Evolutionary conservation across 768 basidiomycete species (phyloP), one percentile per base, ranked within the genome.

Genomic region (Russula olivacea): DNA sequence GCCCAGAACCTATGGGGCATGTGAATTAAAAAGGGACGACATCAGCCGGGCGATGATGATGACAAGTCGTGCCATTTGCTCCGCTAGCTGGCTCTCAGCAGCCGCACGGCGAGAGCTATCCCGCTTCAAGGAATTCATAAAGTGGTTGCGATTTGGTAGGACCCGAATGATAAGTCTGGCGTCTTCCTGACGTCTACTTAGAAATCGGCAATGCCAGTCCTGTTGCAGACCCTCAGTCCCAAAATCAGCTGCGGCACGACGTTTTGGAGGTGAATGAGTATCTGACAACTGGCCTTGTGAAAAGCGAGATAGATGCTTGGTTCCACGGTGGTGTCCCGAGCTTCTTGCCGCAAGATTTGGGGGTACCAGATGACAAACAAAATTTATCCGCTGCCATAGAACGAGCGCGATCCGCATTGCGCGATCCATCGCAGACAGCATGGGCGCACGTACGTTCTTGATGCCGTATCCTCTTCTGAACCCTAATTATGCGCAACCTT

Each of bases 231-330:
- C 73, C 76, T 55, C 79, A 75, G 52, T 68, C 75, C 64, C 73
- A 74, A 59, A 68, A 66, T 40, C 76, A 79, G 55, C 75, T 81
- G 38, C 80, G 83, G 60, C 83, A 90, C 70, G 91, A 93, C 72
- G 79, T 87, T 64, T 77, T 91, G 56, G 88, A 91, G 77, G 90
- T 89, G 56, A 89, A 89, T 72, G 82, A 84, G 67, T 93, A 93
- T 72, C 78, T 93, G 69, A 83, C 82, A 68, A 83, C 82, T 48
- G 88, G 90, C 53, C 79, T 93, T 49, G 77, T 80, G 57, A 76
- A 77, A 58, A 91, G 87, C 72, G 75, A 79, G 55, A 82, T 93
- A 74, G 90, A 92, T 76, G 80, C 79, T 66, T 93, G 90, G 88
- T 93, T 93, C 72, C 79, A 79, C 71, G 89, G 88, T 21, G 81